Conservation (phyloP, 2,329 filamentous ascomycete genomes). For the Epichloe coenophiala region DNA sequence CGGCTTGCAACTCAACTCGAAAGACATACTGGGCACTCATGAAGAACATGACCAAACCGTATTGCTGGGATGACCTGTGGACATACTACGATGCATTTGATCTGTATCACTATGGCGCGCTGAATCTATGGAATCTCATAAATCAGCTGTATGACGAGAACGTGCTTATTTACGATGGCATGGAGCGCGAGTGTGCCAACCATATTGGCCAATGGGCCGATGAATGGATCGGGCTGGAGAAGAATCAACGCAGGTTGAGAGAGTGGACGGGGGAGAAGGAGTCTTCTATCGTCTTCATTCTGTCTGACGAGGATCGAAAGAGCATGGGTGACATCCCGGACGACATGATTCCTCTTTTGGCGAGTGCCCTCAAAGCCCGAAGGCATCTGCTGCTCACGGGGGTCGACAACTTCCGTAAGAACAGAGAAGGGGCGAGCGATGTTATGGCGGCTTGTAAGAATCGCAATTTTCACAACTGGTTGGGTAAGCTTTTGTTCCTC, state of each 20-base stretch:
- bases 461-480: conserved; percentile 21
- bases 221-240: conserved; percentile 18
- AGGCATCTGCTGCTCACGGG: conserved; percentile 14
- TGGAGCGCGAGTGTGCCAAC: conserved; percentile 12
- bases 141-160: conserved; percentile 29
- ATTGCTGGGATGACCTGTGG: conserved; percentile 29
- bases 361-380: conserved; percentile 20
- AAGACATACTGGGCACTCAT: conserved; percentile 22
- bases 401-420: conserved; percentile 4
- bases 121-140: conserved; percentile 35
- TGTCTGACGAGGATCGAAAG: conserved; percentile 15
- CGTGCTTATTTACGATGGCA: conserved; percentile 15
- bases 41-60: conserved; percentile 17
- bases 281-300: conserved; percentile 12
- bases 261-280: conserved; percentile 13
- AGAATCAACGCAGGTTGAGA: conserved; percentile 19
- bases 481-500: conserved; percentile 16
- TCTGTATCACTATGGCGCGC: conserved; percentile 31
- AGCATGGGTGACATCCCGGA: conserved; percentile 17
- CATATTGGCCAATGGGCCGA: conserved; percentile 24
- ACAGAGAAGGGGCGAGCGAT: conserved; percentile 7
- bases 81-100: conserved; percentile 34
- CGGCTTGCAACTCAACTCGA: conserved; percentile 25
- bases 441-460: conserved; percentile 14
- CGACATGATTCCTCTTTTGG: conserved; percentile 17